These are phyloP conservation scores for Pyricularia pennisetigena DNA, from an alignment of 2,329 filamentous ascomycete genomes.

Conservation along the genomic window DNA sequence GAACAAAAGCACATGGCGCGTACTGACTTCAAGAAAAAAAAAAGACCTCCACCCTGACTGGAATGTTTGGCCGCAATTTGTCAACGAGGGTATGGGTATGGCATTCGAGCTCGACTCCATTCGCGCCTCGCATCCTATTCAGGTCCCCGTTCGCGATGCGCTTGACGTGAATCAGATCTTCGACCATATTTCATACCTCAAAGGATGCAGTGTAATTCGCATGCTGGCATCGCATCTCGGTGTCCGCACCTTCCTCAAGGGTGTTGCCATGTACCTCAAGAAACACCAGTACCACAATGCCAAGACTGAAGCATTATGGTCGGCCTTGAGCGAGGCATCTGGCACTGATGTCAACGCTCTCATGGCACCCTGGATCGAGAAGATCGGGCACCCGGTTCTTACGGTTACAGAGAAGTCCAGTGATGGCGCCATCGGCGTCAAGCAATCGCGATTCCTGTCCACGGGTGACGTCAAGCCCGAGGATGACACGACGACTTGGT, in stretches of 20 bases:
- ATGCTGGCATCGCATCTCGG: constrained; percentile 92
- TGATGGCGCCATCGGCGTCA: constrained; percentile 57
- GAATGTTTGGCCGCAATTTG: constrained; percentile 97
- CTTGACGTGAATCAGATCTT: constrained; percentile 98
- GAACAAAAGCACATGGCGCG: too few relatives aligned
- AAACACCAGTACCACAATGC: constrained; percentile 83
- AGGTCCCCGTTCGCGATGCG: constrained; percentile 87
- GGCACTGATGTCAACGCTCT: constrained; percentile 76
- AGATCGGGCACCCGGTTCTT: constrained; percentile 88
- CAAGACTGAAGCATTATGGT: constrained; percentile 86
- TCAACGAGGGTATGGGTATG: constrained; percentile 87
- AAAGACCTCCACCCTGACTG: constrained; percentile 86
- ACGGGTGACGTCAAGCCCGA: constrained; percentile 85
- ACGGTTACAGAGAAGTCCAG: constrained; percentile 76
- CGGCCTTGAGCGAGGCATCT: constrained; percentile 76
- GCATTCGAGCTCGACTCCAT: constrained; percentile 86
- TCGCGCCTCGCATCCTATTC: constrained; percentile 88
- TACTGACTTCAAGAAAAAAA: constrained; percentile 5
- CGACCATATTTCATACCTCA: constrained; percentile 91
- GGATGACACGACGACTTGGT: constrained; percentile 90
- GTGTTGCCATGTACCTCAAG: constrained; percentile 83
- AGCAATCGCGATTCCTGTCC: constrained; percentile 82
- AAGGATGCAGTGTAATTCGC: constrained; percentile 91
- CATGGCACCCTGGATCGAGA: constrained; percentile 92
- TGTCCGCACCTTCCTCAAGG: constrained; percentile 78